Evolutionary conservation across 1,284 basidiomycete species (phyloP).

Genomic region (Pseudomicrostroma phylloplanum): DNA sequence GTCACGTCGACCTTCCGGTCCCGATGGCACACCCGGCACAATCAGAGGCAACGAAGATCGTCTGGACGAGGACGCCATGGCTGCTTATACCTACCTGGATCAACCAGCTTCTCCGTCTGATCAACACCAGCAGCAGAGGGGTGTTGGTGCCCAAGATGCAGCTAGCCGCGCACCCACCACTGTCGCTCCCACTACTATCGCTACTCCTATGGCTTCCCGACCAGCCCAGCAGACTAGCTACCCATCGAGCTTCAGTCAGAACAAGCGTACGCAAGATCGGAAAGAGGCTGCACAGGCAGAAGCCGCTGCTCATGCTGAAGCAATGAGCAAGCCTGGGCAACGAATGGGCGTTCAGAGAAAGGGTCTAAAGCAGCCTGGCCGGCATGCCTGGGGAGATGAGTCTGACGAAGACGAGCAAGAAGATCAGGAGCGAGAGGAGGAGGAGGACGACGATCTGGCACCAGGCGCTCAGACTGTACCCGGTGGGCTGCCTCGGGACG

Average conservation of each 20-base stretch:
- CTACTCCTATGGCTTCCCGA: constrained; percentile 12
- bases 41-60: constrained; percentile 1
- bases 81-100: constrained; percentile 41
- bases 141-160: not conserved
- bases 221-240: constrained; percentile 21
- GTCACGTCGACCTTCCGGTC: not conserved
- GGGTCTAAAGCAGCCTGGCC: constrained; percentile 12
- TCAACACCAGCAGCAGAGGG: not conserved
- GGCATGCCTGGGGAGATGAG: constrained; percentile 29
- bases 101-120: constrained; percentile 34
- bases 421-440: constrained; percentile 41
- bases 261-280: constrained; percentile 33
- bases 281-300: constrained; percentile 41
- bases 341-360: constrained; percentile 25
- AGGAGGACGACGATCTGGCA: constrained; percentile 18
- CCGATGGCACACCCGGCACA: constrained; percentile 6
- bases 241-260: constrained; percentile 41
- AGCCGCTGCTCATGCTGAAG: constrained; percentile 39
- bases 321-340: constrained; percentile 31
- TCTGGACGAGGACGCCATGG: constrained; percentile 32
- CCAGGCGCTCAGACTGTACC: not conserved
- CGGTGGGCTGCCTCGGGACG: too few relatives aligned
- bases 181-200: not conserved
- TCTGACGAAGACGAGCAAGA: constrained; percentile 41
- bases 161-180: not conserved